Percentiles rank a stretch among this genome's conserved stretches.
Conservation (phyloP, 352 stramenopile species). For the Globisporangium viniferum region DNA sequence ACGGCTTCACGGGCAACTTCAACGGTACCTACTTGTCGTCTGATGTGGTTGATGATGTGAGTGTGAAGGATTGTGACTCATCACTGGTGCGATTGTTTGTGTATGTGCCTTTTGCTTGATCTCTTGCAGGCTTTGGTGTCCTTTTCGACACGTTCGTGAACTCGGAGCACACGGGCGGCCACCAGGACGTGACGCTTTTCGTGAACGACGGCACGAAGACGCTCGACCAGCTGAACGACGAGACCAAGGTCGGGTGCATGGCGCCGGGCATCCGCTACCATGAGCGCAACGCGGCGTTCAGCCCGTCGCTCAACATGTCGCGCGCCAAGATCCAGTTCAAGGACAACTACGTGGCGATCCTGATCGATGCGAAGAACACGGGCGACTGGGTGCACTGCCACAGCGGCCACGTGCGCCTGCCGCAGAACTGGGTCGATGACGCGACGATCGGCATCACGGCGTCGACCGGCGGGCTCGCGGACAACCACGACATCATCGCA, state of each 20-base stretch:
- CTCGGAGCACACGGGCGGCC: constrained; percentile 64
- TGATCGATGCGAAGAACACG: constrained; percentile 70
- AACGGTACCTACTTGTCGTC: constrained; percentile 20
- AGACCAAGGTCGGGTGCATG: constrained; percentile 71
- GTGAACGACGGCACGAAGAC: constrained; percentile 76
- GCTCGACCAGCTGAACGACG: constrained; percentile 74
- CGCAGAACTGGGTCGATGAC: constrained; percentile 55
- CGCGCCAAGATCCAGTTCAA: constrained; percentile 79
- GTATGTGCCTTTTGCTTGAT: not conserved
- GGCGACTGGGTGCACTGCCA: constrained; percentile 76
- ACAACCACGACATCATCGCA: constrained; percentile 81
- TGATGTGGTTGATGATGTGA: not conserved
- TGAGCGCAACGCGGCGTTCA: constrained; percentile 78
- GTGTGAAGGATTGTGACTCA: not conserved
- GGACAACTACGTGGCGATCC: constrained; percentile 62
- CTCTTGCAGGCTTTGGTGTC: constrained; percentile 48
- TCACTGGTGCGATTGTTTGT: not conserved
- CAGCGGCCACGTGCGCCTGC: constrained; percentile 42
- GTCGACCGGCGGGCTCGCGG: constrained; percentile 74
- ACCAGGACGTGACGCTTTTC: constrained; percentile 84
- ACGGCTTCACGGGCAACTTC: constrained; percentile 76
- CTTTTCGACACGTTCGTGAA: constrained; percentile 88
- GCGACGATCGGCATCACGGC: constrained; percentile 73
- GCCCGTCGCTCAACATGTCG: constrained; percentile 74
- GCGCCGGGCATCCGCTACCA: constrained; percentile 77